Evolutionary conservation across 495 filamentous ascomycete species (phyloP).

Genomic region (Platismatia glauca): DNA sequence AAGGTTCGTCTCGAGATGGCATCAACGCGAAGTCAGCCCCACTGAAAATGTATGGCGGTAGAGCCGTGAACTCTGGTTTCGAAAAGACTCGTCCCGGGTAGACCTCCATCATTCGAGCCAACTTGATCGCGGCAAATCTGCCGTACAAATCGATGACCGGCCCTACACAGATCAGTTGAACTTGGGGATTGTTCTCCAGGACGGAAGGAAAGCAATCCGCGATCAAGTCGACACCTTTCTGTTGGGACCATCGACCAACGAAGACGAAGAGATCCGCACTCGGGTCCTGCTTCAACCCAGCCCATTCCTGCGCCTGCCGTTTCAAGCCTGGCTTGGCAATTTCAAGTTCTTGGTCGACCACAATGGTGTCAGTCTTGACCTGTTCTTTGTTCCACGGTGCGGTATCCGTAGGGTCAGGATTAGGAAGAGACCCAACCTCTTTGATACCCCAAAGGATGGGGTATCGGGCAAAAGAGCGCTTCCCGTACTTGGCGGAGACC

Average conservation of each 20-base stretch:
- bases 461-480: slow-evolving; percentile 64
- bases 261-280: slow-evolving; percentile 71
- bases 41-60: slow-evolving; percentile 68
- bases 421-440: slow-evolving; percentile 62
- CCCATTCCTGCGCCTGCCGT: slow-evolving; percentile 70
- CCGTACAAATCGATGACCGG: slow-evolving; percentile 74
- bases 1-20: slow-evolving; percentile 73
- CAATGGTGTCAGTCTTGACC: slow-evolving; percentile 42
- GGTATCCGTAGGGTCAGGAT: slow-evolving; percentile 68
- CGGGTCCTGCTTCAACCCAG: slow-evolving; percentile 55
- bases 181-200: slow-evolving; percentile 54
- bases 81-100: slow-evolving; percentile 67
- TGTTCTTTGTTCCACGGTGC: slow-evolving; percentile 54
- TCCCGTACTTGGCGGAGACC: slow-evolving; percentile 67
- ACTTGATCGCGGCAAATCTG: slow-evolving; percentile 66
- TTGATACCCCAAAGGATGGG: slow-evolving; percentile 71
- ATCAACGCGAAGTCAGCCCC: slow-evolving; percentile 78
- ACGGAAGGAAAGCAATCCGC: slow-evolving; percentile 67
- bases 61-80: slow-evolving; percentile 65
- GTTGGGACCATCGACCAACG: slow-evolving; percentile 70
- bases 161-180: slow-evolving; percentile 62
- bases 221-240: slow-evolving; percentile 71
- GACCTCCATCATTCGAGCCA: slow-evolving; percentile 60
- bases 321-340: slow-evolving; percentile 46
- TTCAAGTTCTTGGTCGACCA: slow-evolving; percentile 52